phyloP scores from a whole-genome alignment of 768 basidiomycete genomes.

The Pleurotus tuoliensis region DNA sequence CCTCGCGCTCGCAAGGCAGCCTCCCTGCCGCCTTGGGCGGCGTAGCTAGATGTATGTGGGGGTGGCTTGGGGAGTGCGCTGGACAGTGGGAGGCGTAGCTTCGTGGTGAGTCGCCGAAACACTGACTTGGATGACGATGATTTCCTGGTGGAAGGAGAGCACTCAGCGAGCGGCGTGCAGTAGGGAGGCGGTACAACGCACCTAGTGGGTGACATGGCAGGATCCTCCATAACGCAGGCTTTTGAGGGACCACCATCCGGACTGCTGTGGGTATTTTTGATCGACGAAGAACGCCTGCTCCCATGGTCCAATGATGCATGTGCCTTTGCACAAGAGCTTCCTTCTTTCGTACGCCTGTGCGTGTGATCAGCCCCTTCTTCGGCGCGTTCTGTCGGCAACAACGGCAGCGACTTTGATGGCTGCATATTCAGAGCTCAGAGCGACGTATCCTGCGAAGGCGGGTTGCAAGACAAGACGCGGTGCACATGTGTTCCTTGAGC shows the following conservation, averaged over 20 bases:
- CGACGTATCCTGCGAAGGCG: background rate
- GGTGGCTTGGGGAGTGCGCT: constrained; percentile 10
- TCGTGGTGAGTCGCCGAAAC: constrained; percentile 29
- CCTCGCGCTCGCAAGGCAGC: constrained; percentile 62
- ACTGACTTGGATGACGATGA: constrained; percentile 16
- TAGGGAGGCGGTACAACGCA: background rate
- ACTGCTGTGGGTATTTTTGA: background rate
- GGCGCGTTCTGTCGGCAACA: background rate
- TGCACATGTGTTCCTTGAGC: background rate
- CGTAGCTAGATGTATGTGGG: constrained; percentile 19
- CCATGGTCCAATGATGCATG: background rate
- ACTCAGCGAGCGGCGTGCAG: background rate
- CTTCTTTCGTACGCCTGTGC: background rate
- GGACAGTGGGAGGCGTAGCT: constrained; percentile 13
- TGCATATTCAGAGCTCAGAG: background rate
- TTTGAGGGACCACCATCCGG: background rate
- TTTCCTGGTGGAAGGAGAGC: background rate
- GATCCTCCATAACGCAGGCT: background rate
- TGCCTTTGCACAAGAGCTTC: background rate
- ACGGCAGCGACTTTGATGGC: background rate
- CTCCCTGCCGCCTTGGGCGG: constrained; percentile 37
- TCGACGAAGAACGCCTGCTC: background rate
- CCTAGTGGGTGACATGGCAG: background rate
- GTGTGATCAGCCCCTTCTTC: background rate
- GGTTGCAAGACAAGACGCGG: background rate